phyloP scores from a whole-genome alignment of 495 filamentous ascomycete species.

The Talaromyces nanjingensis region DNA sequence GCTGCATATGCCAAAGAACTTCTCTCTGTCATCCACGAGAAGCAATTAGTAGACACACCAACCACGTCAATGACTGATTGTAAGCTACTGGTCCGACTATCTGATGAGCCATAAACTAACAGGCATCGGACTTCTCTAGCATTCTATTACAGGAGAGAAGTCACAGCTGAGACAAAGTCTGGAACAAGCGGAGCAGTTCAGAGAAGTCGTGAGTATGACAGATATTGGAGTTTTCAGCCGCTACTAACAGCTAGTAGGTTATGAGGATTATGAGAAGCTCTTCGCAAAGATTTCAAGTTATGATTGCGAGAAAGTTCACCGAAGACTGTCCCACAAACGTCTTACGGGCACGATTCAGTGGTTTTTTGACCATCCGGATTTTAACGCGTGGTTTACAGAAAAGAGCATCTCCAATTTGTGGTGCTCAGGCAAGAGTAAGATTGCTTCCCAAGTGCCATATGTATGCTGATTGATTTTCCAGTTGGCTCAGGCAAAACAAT shows the following conservation, averaged over 20 bases:
- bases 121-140: too few species aligned
- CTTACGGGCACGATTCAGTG: slow-evolving; percentile 15
- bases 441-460: slow-evolving; percentile 6
- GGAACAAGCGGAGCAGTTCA: background rate
- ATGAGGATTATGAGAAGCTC: slow-evolving; percentile 5
- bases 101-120: background rate
- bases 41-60: slow-evolving; percentile 1
- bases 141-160: too few species aligned
- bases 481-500: slow-evolving; percentile 24
- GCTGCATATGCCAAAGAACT: slow-evolving; percentile 27
- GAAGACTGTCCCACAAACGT: slow-evolving; percentile 14
- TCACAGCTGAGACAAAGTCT: too few species aligned
- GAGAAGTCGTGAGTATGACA: background rate
- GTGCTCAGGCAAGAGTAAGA: slow-evolving; percentile 22
- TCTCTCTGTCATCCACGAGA: slow-evolving; percentile 13
- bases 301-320: slow-evolving; percentile 16
- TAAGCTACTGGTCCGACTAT: background rate
- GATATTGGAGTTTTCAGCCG: background rate
- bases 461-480: slow-evolving; percentile 11
- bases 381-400: slow-evolving; percentile 13
- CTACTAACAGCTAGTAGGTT: slow-evolving; percentile 3
- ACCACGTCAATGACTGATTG: background rate
- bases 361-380: slow-evolving; percentile 17
- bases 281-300: slow-evolving; percentile 15
- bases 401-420: slow-evolving; percentile 15